These are phyloP conservation scores for Spizellomyces sp. DNA, from an alignment of 192 early-diverging fungal genomes.

Conservation along the genomic window DNA sequence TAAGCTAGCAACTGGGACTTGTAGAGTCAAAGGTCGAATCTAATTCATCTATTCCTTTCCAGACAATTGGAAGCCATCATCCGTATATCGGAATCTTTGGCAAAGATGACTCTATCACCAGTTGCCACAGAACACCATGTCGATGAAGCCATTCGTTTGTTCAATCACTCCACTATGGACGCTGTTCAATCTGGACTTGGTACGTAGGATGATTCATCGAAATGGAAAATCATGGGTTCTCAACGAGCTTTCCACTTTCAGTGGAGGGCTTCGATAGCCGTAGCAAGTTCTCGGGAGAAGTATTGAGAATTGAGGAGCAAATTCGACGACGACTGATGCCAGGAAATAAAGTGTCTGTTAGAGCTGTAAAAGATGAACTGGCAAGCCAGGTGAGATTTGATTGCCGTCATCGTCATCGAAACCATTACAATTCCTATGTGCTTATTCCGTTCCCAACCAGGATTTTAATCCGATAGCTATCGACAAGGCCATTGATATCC, in stretches of 20 bases:
- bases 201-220: slow-evolving; percentile 31
- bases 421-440: too few relatives aligned
- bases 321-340: slow-evolving; percentile 86
- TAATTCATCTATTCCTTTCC: slow-evolving; percentile 31
- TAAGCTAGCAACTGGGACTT: slow-evolving; percentile 23
- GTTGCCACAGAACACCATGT: slow-evolving; percentile 87
- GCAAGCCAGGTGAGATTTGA: slow-evolving; percentile 43
- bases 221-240: too few relatives aligned
- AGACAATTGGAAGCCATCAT: slow-evolving; percentile 96
- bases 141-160: slow-evolving; percentile 95
- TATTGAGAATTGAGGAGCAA: slow-evolving; percentile 79
- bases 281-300: slow-evolving; percentile 70
- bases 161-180: slow-evolving; percentile 97
- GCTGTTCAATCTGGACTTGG: slow-evolving; percentile 89
- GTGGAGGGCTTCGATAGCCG: slow-evolving; percentile 76
- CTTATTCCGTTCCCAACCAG: neutral
- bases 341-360: slow-evolving; percentile 69
- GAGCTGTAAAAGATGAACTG: slow-evolving; percentile 66
- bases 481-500: slow-evolving; percentile 73
- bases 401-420: too few relatives aligned
- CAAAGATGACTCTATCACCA: slow-evolving; percentile 89
- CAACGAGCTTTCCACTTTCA: neutral
- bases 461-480: slow-evolving; percentile 45
- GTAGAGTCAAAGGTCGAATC: neutral
- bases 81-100: slow-evolving; percentile 96